Evolutionary conservation across 306 rosid species (phyloP).

Genomic region (Luffa aegyptiaca): DNA sequence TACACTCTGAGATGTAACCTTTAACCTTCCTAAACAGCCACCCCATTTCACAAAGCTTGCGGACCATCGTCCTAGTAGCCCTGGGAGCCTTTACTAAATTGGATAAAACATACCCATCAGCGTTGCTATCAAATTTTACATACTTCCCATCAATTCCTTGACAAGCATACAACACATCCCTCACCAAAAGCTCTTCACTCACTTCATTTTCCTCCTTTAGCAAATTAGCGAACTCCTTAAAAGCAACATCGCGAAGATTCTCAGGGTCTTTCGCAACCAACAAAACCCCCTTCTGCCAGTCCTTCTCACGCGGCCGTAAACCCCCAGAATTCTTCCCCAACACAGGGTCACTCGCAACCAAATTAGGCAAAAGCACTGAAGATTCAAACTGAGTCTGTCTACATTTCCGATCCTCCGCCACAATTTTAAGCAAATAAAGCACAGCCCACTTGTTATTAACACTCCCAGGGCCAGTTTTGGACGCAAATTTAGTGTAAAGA

Average conservation of each 20-base stretch:
- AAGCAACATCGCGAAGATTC: slow-evolving; percentile 66
- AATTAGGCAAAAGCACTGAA: slow-evolving; percentile 50
- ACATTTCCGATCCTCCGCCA: slow-evolving; percentile 57
- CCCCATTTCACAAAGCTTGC: slow-evolving; percentile 80
- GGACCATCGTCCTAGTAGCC: slow-evolving; percentile 51
- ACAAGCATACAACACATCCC: slow-evolving; percentile 84
- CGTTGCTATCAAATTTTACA: slow-evolving; percentile 45
- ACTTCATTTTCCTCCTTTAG: slow-evolving; percentile 72
- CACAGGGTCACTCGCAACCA: slow-evolving; percentile 23
- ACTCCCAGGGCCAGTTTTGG: slow-evolving; percentile 55
- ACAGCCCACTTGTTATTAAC: slow-evolving; percentile 91
- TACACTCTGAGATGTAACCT: slow-evolving; percentile 53
- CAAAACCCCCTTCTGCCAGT: slow-evolving; percentile 61
- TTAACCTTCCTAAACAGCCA: slow-evolving; percentile 72
- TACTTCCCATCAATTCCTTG: slow-evolving; percentile 85
- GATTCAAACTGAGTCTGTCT: slow-evolving; percentile 28
- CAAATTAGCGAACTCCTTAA: slow-evolving; percentile 52
- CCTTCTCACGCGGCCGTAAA: slow-evolving; percentile 25
- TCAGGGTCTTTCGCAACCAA: slow-evolving; percentile 57
- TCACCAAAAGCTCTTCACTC: slow-evolving; percentile 66
- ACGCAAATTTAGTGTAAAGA: slow-evolving; percentile 61
- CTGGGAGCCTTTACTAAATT: slow-evolving; percentile 56
- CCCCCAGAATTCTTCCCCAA: slow-evolving; percentile 28
- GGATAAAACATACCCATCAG: slow-evolving; percentile 38
- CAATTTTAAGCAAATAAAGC: slow-evolving; percentile 56